Evolutionary conservation across 805 yeast species (phyloP).

Genomic region (Wickerhamiella azymoides): DNA sequence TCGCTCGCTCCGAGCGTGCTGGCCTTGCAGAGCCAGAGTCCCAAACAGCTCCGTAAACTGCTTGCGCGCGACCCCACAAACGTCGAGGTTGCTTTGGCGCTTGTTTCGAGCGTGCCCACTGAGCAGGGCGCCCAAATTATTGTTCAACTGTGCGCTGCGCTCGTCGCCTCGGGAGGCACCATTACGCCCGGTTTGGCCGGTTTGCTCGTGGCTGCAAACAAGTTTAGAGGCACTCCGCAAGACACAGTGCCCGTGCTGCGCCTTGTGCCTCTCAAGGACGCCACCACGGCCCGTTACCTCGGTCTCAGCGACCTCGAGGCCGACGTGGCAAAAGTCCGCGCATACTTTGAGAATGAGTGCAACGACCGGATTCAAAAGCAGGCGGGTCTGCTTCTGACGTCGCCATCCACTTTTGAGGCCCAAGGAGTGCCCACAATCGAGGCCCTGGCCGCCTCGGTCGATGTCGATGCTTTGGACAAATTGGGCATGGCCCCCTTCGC

Average conservation of each 20-base stretch:
- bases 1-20: slow-evolving; percentile 15
- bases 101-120: slow-evolving; percentile 16
- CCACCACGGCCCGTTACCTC: slow-evolving; percentile 1
- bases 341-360: slow-evolving; percentile 7
- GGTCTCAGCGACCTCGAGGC: slow-evolving; percentile 1
- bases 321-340: slow-evolving; percentile 4
- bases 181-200: slow-evolving; percentile 37
- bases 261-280: slow-evolving; percentile 3
- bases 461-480: slow-evolving; percentile 17
- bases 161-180: slow-evolving; percentile 14
- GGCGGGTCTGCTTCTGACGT: neutral
- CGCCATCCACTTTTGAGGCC: neutral
- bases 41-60: neutral
- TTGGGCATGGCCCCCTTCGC: slow-evolving; percentile 18
- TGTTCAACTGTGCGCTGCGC: slow-evolving; percentile 17
- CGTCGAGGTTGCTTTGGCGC: slow-evolving; percentile 19
- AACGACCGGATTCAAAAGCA: slow-evolving; percentile 1
- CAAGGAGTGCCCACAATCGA: slow-evolving; percentile 9
- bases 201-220: slow-evolving; percentile 37
- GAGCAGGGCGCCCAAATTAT: neutral
- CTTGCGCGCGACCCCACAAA: slow-evolving; percentile 17
- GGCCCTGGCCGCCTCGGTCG: slow-evolving; percentile 17
- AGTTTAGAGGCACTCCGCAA: slow-evolving; percentile 16
- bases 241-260: neutral
- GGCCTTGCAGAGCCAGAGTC: neutral